Evolutionary conservation across 2,329 filamentous ascomycete genomes (phyloP).

Genomic region (Lasiodiplodia citricola): DNA sequence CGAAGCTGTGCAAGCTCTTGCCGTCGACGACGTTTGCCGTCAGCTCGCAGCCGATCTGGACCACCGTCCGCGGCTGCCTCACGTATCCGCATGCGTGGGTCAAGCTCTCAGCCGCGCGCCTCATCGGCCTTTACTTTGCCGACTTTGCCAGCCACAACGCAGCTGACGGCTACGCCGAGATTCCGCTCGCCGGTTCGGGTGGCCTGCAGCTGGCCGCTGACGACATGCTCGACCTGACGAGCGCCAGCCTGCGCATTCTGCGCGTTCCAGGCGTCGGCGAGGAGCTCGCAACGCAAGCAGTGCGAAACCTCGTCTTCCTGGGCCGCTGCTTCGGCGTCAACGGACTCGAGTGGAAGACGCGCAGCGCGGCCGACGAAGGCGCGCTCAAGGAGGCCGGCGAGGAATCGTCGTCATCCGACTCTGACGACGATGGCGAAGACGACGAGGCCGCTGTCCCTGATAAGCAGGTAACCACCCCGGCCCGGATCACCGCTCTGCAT

Average conservation of each 20-base stretch:
- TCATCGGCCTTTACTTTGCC: slow-evolving; percentile 78
- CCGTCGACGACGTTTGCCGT: slow-evolving; percentile 67
- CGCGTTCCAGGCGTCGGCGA: slow-evolving; percentile 70
- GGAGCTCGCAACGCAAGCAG: slow-evolving; percentile 75
- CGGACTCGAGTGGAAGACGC: slow-evolving; percentile 52
- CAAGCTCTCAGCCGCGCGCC: slow-evolving; percentile 75
- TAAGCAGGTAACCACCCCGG: slow-evolving; percentile 34
- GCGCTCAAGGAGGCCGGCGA: slow-evolving; percentile 51
- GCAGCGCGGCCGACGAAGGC: slow-evolving; percentile 52
- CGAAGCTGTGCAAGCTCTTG: slow-evolving; percentile 70
- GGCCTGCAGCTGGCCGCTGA: slow-evolving; percentile 71
- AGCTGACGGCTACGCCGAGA: slow-evolving; percentile 55
- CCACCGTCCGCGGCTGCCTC: slow-evolving; percentile 68
- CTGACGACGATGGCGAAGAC: slow-evolving; percentile 40
- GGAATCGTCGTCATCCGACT: slow-evolving; percentile 44
- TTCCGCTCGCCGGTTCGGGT: slow-evolving; percentile 71
- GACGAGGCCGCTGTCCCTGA: slow-evolving; percentile 35
- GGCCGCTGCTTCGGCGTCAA: slow-evolving; percentile 69
- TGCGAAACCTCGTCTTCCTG: slow-evolving; percentile 83
- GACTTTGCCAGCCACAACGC: slow-evolving; percentile 74
- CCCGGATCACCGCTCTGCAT: slow-evolving; percentile 60
- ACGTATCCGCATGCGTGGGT: slow-evolving; percentile 75
- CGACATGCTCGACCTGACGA: slow-evolving; percentile 65
- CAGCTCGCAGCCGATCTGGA: slow-evolving; percentile 72
- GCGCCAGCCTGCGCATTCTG: slow-evolving; percentile 64